Evolutionary conservation across 768 basidiomycete species (phyloP).

Genomic region (Psilocybe cyanescens): DNA sequence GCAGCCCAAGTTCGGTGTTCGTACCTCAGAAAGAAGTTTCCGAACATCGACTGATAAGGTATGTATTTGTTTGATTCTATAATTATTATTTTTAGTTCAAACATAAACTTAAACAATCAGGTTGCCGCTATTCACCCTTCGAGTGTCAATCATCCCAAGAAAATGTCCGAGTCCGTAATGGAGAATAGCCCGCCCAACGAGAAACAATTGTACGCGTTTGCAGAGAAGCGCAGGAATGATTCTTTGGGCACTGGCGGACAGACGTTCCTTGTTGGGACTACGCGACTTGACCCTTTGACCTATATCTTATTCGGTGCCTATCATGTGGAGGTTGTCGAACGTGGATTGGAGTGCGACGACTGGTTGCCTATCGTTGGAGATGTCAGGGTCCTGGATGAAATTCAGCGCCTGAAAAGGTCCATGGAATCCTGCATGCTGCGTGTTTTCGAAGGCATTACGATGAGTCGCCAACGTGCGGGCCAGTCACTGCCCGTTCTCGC

Average conservation of each 20-base stretch:
- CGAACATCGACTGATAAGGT: conserved; percentile 89
- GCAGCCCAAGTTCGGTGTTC: conserved; percentile 90
- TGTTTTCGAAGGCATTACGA: conserved; percentile 85
- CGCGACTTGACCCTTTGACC: conserved; percentile 84
- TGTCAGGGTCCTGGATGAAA: conserved; percentile 74
- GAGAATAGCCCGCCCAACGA: conserved; percentile 37
- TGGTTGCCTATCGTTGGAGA: conserved; percentile 89
- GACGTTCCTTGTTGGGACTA: conserved; percentile 79
- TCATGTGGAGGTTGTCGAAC: conserved; percentile 66
- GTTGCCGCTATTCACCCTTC: conserved; percentile 79
- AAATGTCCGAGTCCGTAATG: conserved; percentile 27
- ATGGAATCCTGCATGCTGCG: conserved; percentile 87
- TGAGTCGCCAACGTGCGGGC: conserved; percentile 40
- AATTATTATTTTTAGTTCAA: conserved; percentile 6
- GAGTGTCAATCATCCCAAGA: conserved; percentile 81
- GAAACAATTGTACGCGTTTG: conserved; percentile 81
- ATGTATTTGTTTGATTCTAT: conserved; percentile 17
- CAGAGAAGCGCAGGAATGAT: conserved; percentile 83
- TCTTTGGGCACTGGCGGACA: conserved; percentile 46
- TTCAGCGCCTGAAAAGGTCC: conserved; percentile 78
- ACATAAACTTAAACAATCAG: conserved; percentile 38
- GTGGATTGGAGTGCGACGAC: conserved; percentile 84
- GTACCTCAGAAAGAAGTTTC: conserved; percentile 66
- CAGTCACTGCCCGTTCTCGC: conserved; percentile 36
- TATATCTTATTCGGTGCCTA: conserved; percentile 93